Conservation (phyloP, 768 basidiomycete species). For the Pleurotus citrinopileatus region DNA sequence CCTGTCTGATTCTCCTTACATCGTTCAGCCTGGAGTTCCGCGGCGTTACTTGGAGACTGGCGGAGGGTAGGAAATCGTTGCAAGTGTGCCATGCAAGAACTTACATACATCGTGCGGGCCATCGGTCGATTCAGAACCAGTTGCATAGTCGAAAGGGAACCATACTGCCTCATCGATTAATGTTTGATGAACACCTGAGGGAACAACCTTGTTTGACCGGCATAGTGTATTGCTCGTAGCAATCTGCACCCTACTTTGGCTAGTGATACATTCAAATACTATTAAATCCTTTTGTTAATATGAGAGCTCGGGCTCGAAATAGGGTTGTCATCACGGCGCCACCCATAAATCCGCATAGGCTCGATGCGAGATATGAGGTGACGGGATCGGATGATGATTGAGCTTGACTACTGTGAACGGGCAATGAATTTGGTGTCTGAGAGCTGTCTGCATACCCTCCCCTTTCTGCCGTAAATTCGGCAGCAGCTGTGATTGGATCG, state of each 20-base stretch:
- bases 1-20: neutral
- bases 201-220: neutral
- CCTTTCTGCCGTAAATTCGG: slow-evolving; percentile 36
- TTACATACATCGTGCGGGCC: neutral
- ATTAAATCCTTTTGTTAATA: neutral
- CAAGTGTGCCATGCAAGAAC: neutral
- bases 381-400: slow-evolving; percentile 1
- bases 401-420: neutral
- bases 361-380: slow-evolving; percentile 8
- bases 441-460: slow-evolving; percentile 33
- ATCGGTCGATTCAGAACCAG: neutral
- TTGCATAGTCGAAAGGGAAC: neutral
- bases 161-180: neutral
- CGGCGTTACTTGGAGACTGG: neutral
- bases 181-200: neutral
- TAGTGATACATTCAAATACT: neutral
- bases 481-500: slow-evolving; percentile 30
- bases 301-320: slow-evolving; percentile 8
- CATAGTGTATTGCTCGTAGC: too few relatives aligned
- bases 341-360: slow-evolving; percentile 16
- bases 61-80: neutral
- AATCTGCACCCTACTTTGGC: too few relatives aligned
- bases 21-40: neutral
- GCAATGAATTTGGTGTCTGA: slow-evolving; percentile 2
- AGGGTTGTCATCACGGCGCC: slow-evolving; percentile 12